Evolutionary conservation across 108 stramenopile genomes (phyloP).

Genomic region (Skeletonema marinoi): DNA sequence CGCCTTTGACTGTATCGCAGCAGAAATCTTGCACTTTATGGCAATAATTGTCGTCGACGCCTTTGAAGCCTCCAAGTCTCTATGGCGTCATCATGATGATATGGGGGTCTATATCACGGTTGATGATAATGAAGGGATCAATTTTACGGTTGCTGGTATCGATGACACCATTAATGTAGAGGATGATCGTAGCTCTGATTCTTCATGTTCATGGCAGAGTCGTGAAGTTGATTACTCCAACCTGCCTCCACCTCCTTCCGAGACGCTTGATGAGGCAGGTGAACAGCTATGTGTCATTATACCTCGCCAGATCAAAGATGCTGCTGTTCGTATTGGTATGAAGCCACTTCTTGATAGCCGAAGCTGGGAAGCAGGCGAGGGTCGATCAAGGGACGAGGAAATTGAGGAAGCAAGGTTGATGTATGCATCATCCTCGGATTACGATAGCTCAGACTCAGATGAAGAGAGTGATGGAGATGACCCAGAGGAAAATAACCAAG

Average conservation of each 20-base stretch:
- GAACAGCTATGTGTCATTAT: not conserved
- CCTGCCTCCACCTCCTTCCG: not conserved
- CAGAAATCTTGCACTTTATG: conserved; percentile 17
- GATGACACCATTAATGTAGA: not conserved
- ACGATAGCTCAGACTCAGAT: not conserved
- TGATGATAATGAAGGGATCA: not conserved
- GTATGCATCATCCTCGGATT: not conserved
- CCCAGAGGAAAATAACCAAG: not conserved
- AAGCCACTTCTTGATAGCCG: not conserved
- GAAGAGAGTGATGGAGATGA: not conserved
- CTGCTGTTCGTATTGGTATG: not conserved
- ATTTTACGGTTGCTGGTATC: too few relatives aligned
- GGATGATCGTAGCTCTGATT: not conserved
- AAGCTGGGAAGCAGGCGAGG: not conserved
- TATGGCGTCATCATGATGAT: not conserved
- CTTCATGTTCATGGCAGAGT: not conserved
- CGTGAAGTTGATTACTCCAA: not conserved
- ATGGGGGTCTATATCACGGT: not conserved
- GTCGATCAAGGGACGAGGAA: not conserved
- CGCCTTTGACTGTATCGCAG: conserved; percentile 2
- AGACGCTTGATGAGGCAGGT: conserved; percentile 5
- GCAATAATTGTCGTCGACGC: not conserved
- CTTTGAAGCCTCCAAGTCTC: conserved; percentile 3
- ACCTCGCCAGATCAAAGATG: not conserved
- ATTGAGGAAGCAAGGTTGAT: not conserved